phyloP scores from a whole-genome alignment of 768 basidiomycete genomes.

The Lentinula boryana region DNA sequence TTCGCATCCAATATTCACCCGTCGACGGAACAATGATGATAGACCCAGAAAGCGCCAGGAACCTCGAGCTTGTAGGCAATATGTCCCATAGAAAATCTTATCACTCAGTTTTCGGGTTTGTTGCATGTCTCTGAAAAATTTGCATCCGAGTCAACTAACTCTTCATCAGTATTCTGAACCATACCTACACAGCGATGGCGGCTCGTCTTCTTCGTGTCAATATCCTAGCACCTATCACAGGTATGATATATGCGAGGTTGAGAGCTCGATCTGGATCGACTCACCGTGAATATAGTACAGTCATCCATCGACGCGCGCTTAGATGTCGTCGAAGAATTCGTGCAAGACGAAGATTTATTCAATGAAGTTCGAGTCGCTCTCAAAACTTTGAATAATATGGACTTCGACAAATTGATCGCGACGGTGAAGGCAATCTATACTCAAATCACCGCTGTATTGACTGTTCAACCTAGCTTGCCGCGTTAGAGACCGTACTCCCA shows the following conservation, averaged over 20 bases:
- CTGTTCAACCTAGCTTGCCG: conserved; percentile 49
- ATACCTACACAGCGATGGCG: conserved; percentile 90
- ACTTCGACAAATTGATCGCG: conserved; percentile 83
- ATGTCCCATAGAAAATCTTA: conserved; percentile 56
- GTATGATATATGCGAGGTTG: conserved; percentile 24
- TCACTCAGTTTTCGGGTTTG: conserved; percentile 78
- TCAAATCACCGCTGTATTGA: not conserved
- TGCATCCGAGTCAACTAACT: not conserved
- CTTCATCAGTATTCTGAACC: conserved; percentile 56
- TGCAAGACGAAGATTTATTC: conserved; percentile 72
- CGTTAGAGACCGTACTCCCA: conserved; percentile 51
- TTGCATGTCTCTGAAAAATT: not conserved
- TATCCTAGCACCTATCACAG: conserved; percentile 76
- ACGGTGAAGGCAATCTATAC: conserved; percentile 33
- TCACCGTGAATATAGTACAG: conserved; percentile 32
- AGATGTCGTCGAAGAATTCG: conserved; percentile 83
- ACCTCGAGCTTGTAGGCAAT: conserved; percentile 87
- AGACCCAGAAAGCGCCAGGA: conserved; percentile 81
- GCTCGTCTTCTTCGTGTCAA: conserved; percentile 72
- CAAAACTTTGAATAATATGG: conserved; percentile 69
- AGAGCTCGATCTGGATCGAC: not conserved
- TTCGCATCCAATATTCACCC: conserved; percentile 70
- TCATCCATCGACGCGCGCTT: conserved; percentile 72
- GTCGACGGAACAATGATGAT: conserved; percentile 95
- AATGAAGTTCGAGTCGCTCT: conserved; percentile 63